A percentile compares a stretch with the other conserved stretches of the same genome.
phyloP scores from a whole-genome alignment of 768 basidiomycete genomes.

The Cytidiella melzeri region DNA sequence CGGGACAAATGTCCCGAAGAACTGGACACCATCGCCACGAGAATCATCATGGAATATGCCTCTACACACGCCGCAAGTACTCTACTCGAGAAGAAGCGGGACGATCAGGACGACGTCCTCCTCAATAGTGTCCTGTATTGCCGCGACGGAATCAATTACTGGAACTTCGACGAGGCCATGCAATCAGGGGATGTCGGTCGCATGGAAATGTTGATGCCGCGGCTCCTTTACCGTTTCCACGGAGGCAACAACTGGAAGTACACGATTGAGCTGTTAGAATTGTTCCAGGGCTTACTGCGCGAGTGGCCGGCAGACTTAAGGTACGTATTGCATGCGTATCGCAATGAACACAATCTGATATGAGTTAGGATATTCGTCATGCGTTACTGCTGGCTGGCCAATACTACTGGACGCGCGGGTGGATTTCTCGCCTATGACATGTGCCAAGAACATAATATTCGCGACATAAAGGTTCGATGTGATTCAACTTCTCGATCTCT shows the following conservation, averaged over 20 bases:
- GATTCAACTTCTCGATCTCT: background rate
- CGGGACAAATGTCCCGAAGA: constrained; percentile 21
- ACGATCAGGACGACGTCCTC: constrained; percentile 21
- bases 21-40: constrained; percentile 22
- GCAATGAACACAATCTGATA: too few species aligned
- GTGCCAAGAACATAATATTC: constrained; percentile 1
- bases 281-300: constrained; percentile 21
- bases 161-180: too few species aligned
- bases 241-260: too few species aligned
- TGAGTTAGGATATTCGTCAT: too few species aligned
- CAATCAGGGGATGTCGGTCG: too few species aligned
- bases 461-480: constrained; percentile 1
- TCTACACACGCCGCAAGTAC: constrained; percentile 25
- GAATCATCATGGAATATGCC: constrained; percentile 22
- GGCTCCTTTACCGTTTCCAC: constrained; percentile 20
- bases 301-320: too few species aligned
- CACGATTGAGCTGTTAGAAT: constrained; percentile 22
- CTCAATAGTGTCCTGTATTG: constrained; percentile 29
- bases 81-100: constrained; percentile 8
- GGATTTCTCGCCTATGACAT: background rate
- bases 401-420: background rate
- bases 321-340: too few species aligned
- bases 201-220: too few species aligned
- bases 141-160: too few species aligned
- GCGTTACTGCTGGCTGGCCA: constrained; percentile 14